Base-by-base conservation (phyloP, 495 filamentous ascomycete species). In the Aspergillus sclerotiicarbonarius region DNA sequence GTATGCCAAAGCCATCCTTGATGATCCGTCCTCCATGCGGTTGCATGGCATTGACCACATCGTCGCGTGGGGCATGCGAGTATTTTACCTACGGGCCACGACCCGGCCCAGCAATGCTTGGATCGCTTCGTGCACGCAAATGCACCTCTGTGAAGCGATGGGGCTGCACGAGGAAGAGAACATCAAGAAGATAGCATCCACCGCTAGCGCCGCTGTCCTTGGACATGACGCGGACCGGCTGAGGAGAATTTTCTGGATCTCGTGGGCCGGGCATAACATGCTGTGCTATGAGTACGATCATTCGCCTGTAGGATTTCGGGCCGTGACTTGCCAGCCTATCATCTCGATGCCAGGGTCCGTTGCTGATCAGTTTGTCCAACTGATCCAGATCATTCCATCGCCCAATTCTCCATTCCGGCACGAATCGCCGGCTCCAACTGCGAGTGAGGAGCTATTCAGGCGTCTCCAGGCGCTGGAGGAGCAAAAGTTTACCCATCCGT, bases 81-180 rank as follows among this genome's bases (percentile, higher is more conserved):
- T 73, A n/a, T 32, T 73, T 48, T 73, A 73, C 30, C 57, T 73
- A 8, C 64, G 70, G 19, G 68, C 70, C 15, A 73, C 70, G 16
- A 68, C 70, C 41, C 66, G 70, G 0, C 70, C 70, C 3, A 67
- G 50, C 47, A 68, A 67, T 64, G 66, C 70, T n/a, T 73, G 70
- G 70, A 63, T 73, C 41, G 68, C 70, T 6, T 73, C 70, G 1
- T 73, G 70, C 54, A 73, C 70, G 0, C 54, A 29, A 0, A 73
- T 73, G 68, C 68, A 73, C 33, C 68, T 68, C 12, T 69, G 62
- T 29, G 67, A 71, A 61, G 55, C 50, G 16, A n/a, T 71, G 0
- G 69, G 69, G 16, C 20, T 72, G 8, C 65, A 72, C 35, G 48
- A 68, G 25, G 69, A 72, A 63, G 67, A 50, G 31, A 72, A 60